Conservation (phyloP, 305 asterid species). For the Withania somnifera region DNA sequence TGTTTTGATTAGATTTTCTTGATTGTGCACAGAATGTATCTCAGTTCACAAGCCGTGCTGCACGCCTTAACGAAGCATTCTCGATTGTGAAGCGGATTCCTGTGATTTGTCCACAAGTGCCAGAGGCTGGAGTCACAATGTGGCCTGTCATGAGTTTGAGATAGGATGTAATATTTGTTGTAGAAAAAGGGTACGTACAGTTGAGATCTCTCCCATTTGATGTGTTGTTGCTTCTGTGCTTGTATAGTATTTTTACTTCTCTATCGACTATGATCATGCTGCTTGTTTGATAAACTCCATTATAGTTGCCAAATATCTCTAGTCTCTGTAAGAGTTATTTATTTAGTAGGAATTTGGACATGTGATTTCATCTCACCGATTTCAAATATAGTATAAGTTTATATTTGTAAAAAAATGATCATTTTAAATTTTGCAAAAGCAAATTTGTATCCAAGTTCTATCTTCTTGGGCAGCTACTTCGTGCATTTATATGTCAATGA, state of each 20-base stretch:
- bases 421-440: no score
- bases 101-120: slow-evolving; percentile 60
- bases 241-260: neutral
- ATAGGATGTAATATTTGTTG: slow-evolving; percentile 6
- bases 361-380: no score
- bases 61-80: slow-evolving; percentile 92
- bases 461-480: no score
- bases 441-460: no score
- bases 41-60: slow-evolving; percentile 86
- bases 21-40: slow-evolving; percentile 40
- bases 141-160: slow-evolving; percentile 62
- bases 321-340: no score
- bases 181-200: neutral
- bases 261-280: neutral
- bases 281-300: neutral
- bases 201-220: neutral
- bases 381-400: no score
- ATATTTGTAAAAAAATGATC: no score
- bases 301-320: neutral
- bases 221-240: neutral
- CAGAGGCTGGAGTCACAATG: slow-evolving; percentile 48
- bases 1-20: no score
- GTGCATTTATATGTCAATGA: no score
- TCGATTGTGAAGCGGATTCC: slow-evolving; percentile 82
- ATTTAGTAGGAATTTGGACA: no score